Conservation (phyloP, 176 grass and related monocot genomes). For the Rhynchospora tenuis region DNA sequence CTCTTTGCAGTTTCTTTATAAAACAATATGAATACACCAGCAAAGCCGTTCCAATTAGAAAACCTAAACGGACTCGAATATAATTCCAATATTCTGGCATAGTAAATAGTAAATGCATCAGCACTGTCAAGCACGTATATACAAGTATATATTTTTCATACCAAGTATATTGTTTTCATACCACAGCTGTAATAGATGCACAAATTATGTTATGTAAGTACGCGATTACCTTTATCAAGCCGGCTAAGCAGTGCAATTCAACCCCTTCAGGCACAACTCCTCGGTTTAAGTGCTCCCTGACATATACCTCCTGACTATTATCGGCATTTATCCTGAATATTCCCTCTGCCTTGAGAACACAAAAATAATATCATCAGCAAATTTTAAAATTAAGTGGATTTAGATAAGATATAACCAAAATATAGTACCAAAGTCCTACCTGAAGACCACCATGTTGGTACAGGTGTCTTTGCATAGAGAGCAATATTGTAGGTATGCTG, state of each 20-base stretch:
- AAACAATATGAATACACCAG: background rate
- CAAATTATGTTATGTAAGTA: conserved; percentile 3
- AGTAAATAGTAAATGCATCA: background rate
- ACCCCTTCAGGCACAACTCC: conserved; percentile 68
- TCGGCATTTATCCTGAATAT: conserved; percentile 95
- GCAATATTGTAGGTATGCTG: conserved; percentile 73
- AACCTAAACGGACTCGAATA: background rate
- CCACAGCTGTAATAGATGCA: background rate
- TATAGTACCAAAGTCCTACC: conserved; percentile 33
- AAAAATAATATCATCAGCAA: conserved; percentile 4
- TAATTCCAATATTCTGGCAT: background rate
- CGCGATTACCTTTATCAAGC: conserved; percentile 75
- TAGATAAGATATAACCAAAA: background rate
- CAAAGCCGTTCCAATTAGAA: background rate
- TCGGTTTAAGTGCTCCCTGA: conserved; percentile 71
- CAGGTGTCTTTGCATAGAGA: conserved; percentile 72
- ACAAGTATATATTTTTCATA: background rate
- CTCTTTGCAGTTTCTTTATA: background rate
- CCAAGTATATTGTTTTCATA: too few species aligned
- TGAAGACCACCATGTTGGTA: conserved; percentile 65
- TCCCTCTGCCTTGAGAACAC: conserved; percentile 69
- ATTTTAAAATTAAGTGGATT: background rate
- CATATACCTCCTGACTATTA: conserved; percentile 64
- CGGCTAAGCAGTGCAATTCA: conserved; percentile 85
- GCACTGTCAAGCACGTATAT: background rate